Evolutionary conservation across 208 protist genomes (phyloP).

Genomic region (Trypanosoma cruzi): DNA sequence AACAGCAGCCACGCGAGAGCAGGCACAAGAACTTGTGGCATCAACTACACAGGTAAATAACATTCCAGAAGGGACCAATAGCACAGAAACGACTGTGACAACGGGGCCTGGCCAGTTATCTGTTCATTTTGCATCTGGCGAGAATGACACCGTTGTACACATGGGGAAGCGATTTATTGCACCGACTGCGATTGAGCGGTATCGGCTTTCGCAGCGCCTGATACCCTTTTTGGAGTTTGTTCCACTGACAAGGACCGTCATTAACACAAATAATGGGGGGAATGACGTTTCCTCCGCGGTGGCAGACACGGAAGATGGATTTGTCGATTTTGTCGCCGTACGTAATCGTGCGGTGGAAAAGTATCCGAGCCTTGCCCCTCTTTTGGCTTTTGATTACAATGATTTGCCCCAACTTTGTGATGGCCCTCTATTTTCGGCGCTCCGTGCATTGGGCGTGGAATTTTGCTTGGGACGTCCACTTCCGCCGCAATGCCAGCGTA

Average conservation of each 20-base stretch:
- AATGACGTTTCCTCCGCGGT: neutral
- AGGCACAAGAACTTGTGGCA: neutral
- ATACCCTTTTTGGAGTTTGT: conserved; percentile 26
- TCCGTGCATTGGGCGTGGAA: conserved; percentile 20
- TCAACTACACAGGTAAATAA: neutral
- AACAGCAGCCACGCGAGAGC: neutral
- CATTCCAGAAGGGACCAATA: neutral
- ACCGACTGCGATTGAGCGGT: conserved; percentile 26
- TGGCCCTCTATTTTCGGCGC: conserved; percentile 14
- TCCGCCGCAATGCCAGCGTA: neutral
- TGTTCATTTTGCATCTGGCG: neutral
- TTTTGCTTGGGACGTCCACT: conserved; percentile 23
- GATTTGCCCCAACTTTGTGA: conserved; percentile 6
- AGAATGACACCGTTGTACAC: conserved; percentile 26
- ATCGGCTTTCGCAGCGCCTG: conserved; percentile 22
- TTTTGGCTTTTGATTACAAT: conserved; percentile 13
- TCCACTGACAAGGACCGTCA: neutral
- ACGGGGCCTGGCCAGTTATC: neutral
- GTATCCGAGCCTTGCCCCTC: conserved; percentile 10
- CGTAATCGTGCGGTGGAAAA: conserved; percentile 15
- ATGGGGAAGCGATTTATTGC: conserved; percentile 31
- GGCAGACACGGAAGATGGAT: conserved; percentile 9
- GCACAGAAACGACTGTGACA: neutral
- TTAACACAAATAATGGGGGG: neutral
- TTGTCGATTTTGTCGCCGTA: conserved; percentile 27